Evolutionary conservation across 2,329 filamentous ascomycete species (phyloP).

Genomic region (Phoma sp.): DNA sequence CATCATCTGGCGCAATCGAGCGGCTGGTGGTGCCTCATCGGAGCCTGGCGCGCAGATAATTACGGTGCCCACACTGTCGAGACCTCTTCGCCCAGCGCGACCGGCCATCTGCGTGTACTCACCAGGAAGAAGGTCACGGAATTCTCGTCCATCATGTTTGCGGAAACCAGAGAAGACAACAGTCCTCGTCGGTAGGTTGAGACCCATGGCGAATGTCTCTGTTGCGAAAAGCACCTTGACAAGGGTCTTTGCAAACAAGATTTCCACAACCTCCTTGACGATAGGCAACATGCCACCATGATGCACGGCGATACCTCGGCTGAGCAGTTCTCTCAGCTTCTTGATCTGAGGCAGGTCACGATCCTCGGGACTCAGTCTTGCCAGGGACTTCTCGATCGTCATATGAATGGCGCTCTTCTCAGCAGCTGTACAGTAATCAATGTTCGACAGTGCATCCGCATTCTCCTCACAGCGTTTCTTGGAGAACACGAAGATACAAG

Average conservation of each 20-base stretch:
- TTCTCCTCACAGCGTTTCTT: constrained; percentile 98
- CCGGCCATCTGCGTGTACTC: constrained; percentile 99
- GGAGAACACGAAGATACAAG: constrained; percentile 98
- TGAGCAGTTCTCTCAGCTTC: constrained; percentile 81
- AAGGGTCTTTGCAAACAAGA: constrained; percentile 90
- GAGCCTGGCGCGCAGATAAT: constrained; percentile 84
- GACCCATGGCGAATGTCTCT: constrained; percentile 97
- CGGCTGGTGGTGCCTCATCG: constrained; percentile 87
- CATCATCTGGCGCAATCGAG: constrained; percentile 89
- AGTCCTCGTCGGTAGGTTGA: constrained; percentile 93
- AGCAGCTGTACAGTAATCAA: constrained; percentile 89
- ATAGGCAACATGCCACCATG: constrained; percentile 94
- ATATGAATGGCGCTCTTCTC: constrained; percentile 98
- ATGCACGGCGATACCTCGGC: constrained; percentile 91
- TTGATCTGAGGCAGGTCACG: constrained; percentile 89
- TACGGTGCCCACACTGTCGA: constrained; percentile 91
- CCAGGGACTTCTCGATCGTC: constrained; percentile 94
- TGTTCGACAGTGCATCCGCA: constrained; percentile 90
- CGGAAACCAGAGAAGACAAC: constrained; percentile 97
- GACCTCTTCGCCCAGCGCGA: constrained; percentile 86
- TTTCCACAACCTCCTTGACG: constrained; percentile 97
- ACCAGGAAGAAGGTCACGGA: constrained; percentile 88
- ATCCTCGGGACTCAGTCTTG: constrained; percentile 88
- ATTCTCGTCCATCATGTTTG: constrained; percentile 92
- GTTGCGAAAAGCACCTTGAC: constrained; percentile 98